Evolutionary conservation across 352 stramenopile genomes (phyloP).

Genomic region (Globisporangium spinosum): DNA sequence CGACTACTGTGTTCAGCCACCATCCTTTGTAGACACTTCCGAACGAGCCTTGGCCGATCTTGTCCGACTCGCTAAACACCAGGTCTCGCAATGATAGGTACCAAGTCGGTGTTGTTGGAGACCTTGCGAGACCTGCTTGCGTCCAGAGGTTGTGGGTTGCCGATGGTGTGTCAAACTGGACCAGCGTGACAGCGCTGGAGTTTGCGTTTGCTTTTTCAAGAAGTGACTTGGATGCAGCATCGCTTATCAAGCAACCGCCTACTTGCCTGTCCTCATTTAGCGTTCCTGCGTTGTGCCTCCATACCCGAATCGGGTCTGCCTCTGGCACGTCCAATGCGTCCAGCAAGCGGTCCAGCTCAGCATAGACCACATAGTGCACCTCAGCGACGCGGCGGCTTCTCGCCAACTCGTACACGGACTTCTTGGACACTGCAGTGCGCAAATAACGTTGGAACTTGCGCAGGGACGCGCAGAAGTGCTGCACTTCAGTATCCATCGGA

Average conservation of each 20-base stretch:
- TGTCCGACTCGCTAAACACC: neutral
- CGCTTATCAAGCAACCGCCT: too few species aligned
- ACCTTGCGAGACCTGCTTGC: neutral
- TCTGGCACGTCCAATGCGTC: neutral
- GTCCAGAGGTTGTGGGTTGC: neutral
- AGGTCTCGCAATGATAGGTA: neutral
- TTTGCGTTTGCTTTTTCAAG: too few species aligned
- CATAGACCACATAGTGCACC: neutral
- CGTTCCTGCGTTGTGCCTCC: neutral
- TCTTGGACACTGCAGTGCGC: neutral
- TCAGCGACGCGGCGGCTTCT: neutral
- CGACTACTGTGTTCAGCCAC: neutral
- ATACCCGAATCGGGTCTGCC: neutral
- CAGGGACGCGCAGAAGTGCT: neutral
- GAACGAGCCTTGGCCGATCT: neutral
- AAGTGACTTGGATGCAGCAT: too few species aligned
- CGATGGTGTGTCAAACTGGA: too few species aligned
- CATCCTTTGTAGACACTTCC: neutral
- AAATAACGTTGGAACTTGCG: neutral
- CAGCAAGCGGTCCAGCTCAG: neutral
- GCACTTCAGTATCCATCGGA: neutral
- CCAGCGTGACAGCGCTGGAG: too few species aligned
- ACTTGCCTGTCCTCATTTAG: too few species aligned
- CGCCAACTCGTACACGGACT: neutral
- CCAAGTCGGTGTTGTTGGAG: neutral